These are phyloP conservation scores for Pneumocystis canis DNA, from an alignment of 1,139 yeast species.

Conservation along the genomic window DNA sequence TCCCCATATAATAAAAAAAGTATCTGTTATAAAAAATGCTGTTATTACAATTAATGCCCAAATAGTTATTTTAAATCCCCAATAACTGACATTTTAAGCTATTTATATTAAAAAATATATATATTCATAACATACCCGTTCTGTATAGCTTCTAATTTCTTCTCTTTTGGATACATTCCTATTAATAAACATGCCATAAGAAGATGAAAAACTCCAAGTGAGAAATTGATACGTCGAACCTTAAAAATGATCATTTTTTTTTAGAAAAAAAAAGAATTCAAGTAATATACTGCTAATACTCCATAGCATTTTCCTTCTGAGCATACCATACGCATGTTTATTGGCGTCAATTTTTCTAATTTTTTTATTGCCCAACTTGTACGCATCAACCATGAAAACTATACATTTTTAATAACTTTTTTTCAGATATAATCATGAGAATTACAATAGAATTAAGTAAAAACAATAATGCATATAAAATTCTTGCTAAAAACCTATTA, in stretches of 20 bases:
- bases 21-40: constrained; percentile 72
- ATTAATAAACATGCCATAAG: constrained; percentile 50
- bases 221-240: constrained; percentile 72
- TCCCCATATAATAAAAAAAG: constrained; percentile 79
- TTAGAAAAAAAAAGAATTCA: background rate
- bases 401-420: background rate
- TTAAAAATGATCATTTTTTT: background rate
- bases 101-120: background rate
- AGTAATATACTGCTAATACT: constrained; percentile 52
- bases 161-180: constrained; percentile 62
- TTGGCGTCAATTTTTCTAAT: constrained; percentile 55
- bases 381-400: constrained; percentile 75
- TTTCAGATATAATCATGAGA: background rate
- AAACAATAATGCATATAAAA: constrained; percentile 69
- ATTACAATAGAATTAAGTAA: constrained; percentile 49
- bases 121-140: constrained; percentile 49
- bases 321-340: constrained; percentile 52
- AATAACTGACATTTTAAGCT: constrained; percentile 28
- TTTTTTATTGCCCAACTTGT: constrained; percentile 66
- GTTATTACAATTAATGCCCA: constrained; percentile 46
- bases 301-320: constrained; percentile 73
- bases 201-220: constrained; percentile 68
- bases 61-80: constrained; percentile 60
- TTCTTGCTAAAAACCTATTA: constrained; percentile 59
- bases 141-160: constrained; percentile 71